Evolutionary conservation across 2,329 filamentous ascomycete species (phyloP), one percentile per base, ranked within the genome.

Genomic region (Rutstroemia sp.): DNA sequence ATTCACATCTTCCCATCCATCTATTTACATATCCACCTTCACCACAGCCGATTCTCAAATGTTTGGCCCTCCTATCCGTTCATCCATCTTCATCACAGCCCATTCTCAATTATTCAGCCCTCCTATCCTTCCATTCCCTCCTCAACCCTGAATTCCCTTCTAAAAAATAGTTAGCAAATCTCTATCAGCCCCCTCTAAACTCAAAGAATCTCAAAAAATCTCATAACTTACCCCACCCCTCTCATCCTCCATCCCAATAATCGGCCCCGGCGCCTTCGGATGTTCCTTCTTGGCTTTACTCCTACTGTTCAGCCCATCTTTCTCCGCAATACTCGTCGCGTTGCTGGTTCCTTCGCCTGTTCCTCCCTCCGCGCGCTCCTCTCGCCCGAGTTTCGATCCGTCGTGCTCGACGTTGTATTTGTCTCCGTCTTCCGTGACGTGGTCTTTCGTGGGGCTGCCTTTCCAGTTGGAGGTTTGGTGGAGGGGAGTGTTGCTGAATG

Each of bases 181-280:
- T 21, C 40, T 12, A 2, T 12, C 9, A 19, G 1, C 16, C 39
- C 17, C 39, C 42, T 19, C 42, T n/a, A n/a, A n/a, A n/a, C n/a
- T n/a, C n/a, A 8, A n/a, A 3, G 23, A 30, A n/a, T 3, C 14
- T 10, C 14, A 16, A 23, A 19, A 23, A n/a, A n/a, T n/a, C n/a
- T n/a, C n/a, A n/a, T n/a, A n/a, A 46, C 54, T 56, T 34, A 56
- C 54, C 14, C 30, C 39, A 30, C 48, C 54, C 48, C 54, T 52
- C 48, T 52, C 54, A 48, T 52, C 49, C 54, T 56, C 47, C 48
- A 56, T 48, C 14, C 49, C 53, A 42, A 55, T 56, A 40, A 51
- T 12, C 7, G 44, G 36, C 0, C 49, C 54, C 9, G 25, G 23
- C 1, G 25, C 53, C 27, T 42, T 8, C 2, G 53, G 53, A 55